Percentiles rank a stretch among this genome's conserved stretches.
Evolutionary conservation across 1,284 basidiomycete species (phyloP).

Genomic region (Cryptococcus depauperatus): DNA sequence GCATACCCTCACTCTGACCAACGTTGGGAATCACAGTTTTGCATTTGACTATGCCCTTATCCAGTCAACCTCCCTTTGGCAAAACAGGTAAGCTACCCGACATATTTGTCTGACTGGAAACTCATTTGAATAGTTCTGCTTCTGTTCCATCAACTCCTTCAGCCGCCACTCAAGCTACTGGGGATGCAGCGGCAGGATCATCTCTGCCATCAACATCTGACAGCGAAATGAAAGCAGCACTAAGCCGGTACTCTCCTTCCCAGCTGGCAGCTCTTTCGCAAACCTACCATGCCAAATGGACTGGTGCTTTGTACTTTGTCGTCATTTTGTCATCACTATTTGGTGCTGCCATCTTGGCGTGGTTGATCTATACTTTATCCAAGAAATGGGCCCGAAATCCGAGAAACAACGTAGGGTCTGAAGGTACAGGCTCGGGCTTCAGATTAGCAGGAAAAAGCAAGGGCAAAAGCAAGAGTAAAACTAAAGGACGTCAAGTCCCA

Average conservation of each 20-base stretch:
- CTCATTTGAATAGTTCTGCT: background rate
- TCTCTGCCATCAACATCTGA: background rate
- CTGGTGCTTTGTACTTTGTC: slow-evolving; percentile 19
- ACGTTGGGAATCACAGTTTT: slow-evolving; percentile 13
- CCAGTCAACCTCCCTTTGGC: background rate
- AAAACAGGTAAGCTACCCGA: background rate
- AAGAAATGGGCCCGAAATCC: background rate
- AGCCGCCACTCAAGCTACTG: background rate
- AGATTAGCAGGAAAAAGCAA: background rate
- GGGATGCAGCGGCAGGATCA: no score
- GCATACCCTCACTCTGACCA: slow-evolving; percentile 18
- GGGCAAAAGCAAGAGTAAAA: no score
- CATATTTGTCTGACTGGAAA: background rate
- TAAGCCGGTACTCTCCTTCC: slow-evolving; percentile 7
- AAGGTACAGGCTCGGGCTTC: background rate
- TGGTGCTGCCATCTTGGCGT: background rate
- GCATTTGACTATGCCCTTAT: slow-evolving; percentile 27
- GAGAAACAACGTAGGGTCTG: background rate
- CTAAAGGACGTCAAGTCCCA: no score
- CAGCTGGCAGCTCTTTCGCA: slow-evolving; percentile 15
- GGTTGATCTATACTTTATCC: background rate
- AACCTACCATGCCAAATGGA: slow-evolving; percentile 21
- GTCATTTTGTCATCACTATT: slow-evolving; percentile 17
- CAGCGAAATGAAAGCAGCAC: background rate
- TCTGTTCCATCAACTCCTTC: background rate